Base-by-base conservation (phyloP, 2,329 filamentous ascomycete species). In the Raffaelea ambrosiae region DNA sequence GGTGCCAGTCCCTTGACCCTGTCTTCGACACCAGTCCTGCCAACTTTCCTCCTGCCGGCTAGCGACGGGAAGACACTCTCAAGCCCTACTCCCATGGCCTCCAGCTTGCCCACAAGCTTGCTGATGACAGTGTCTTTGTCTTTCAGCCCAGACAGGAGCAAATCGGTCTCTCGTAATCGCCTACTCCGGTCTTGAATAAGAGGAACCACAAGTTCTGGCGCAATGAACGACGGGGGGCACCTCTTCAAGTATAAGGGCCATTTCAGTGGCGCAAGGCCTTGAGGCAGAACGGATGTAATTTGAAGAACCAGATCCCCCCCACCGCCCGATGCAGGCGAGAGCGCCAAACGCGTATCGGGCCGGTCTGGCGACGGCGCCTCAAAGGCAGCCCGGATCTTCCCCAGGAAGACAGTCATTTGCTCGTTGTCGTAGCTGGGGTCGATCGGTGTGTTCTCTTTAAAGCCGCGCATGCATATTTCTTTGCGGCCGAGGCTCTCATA, bases 371-470 rank as follows among this genome's bases (percentile, higher is more conserved):
- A 65, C 19, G 58, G 77, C 49, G 53, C 68, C 67, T 69, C 74
- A 58, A 79, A 64, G 26, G 74, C 72, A 38, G 66, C 66, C 43
- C 68, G 63, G 18, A 91, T 67, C 56, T 84, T 82, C 20, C 76
- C 70, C 14, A 90, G 67, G 45, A 91, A 79, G 44, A 81, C 80
- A 22, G 66, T 61, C 65, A 87, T 78, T 57, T 91, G 86, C 44
- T 79, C 76, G 0, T 72, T 68, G 51, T 83, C 82, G 54, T 84
- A 81, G 59, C 76, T 81, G 1, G 86, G 81, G 59, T 91, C 85
- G 51, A 91, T 88, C 51, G 77, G 81, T 16, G 83, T 86, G 55
- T 80, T 74, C 55, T 83, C 73, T 21, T 74, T 66, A 48, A 77
- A 70, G 26, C 79, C 83, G 50, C 84, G 77, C 50, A 72, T 66